phyloP scores from a whole-genome alignment of 257 asterid species.

The Fraxinus cuspidata region DNA sequence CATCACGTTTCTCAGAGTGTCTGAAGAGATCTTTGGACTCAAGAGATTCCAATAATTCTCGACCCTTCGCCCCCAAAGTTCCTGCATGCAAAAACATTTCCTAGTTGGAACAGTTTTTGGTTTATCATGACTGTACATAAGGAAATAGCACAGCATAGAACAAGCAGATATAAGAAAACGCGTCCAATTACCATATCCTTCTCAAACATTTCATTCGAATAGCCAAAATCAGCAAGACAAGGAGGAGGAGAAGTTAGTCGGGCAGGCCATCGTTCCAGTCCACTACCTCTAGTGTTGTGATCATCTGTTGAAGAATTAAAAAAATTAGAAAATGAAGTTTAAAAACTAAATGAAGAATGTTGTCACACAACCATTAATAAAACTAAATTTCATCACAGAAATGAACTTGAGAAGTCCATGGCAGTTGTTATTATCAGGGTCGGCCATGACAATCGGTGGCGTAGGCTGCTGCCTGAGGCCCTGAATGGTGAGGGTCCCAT shows the following conservation, averaged over 20 bases:
- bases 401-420: not conserved
- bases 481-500: too few relatives aligned
- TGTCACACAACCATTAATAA: not conserved
- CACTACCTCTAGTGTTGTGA: slow-evolving; percentile 78
- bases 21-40: slow-evolving; percentile 71
- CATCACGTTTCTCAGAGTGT: slow-evolving; percentile 81
- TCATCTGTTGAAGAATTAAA: slow-evolving; percentile 59
- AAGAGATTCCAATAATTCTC: slow-evolving; percentile 76
- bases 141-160: not conserved
- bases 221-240: slow-evolving; percentile 95
- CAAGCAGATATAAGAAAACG: not conserved
- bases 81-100: slow-evolving; percentile 45
- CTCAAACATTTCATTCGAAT: slow-evolving; percentile 78
- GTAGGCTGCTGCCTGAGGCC: too few relatives aligned
- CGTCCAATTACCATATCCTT: slow-evolving; percentile 70
- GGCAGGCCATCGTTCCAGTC: slow-evolving; percentile 95
- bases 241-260: slow-evolving; percentile 89
- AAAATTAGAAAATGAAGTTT: slow-evolving; percentile 5
- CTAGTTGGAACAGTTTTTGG: slow-evolving; percentile 13
- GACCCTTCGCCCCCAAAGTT: slow-evolving; percentile 79
- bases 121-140: slow-evolving; percentile 7
- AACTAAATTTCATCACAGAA: not conserved
- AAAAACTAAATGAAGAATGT: not conserved
- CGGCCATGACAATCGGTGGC: too few relatives aligned
- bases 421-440: not conserved